phyloP scores from a whole-genome alignment of 1,139 yeast genomes.

The Taphrina flavorubra region DNA sequence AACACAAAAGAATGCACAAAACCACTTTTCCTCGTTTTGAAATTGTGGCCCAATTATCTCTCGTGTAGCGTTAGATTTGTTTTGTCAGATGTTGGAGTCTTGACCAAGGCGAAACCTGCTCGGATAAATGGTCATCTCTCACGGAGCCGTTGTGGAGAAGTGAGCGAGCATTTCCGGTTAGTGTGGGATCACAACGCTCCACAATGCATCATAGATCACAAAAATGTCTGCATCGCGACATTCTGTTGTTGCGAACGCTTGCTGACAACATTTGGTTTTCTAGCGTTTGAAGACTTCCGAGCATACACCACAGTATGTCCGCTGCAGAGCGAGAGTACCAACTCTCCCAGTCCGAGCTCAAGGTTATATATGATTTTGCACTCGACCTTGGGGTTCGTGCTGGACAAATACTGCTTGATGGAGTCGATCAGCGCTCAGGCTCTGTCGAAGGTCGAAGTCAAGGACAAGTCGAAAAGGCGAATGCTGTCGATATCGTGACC shows the following conservation, averaged over 20 bases:
- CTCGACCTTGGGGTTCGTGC: slow-evolving; percentile 14
- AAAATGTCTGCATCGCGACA: too few species aligned
- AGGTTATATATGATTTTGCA: slow-evolving; percentile 3
- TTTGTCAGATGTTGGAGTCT: background rate
- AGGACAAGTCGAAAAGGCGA: slow-evolving; percentile 16
- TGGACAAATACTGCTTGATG: slow-evolving; percentile 16
- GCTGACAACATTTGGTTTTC: too few species aligned
- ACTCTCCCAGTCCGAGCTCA: background rate
- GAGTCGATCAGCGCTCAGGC: slow-evolving; percentile 1
- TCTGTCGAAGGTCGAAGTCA: slow-evolving; percentile 1
- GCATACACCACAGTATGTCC: background rate
- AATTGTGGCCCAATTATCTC: background rate
- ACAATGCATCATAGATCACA: background rate
- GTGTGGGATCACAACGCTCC: background rate
- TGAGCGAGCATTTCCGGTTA: background rate
- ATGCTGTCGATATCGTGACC: slow-evolving; percentile 63
- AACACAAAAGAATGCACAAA: too few species aligned
- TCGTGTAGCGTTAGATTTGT: background rate
- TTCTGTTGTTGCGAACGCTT: too few species aligned
- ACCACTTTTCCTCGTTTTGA: too few species aligned
- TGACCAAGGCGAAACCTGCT: background rate
- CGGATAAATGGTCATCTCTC: background rate
- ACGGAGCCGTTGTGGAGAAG: background rate
- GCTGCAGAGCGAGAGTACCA: background rate
- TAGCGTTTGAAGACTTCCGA: too few species aligned